Percentiles rank a stretch among this genome's conserved stretches.
Evolutionary conservation across 192 early-diverging fungal species (phyloP).

Genomic region (Lunasporangiospora selenospora): DNA sequence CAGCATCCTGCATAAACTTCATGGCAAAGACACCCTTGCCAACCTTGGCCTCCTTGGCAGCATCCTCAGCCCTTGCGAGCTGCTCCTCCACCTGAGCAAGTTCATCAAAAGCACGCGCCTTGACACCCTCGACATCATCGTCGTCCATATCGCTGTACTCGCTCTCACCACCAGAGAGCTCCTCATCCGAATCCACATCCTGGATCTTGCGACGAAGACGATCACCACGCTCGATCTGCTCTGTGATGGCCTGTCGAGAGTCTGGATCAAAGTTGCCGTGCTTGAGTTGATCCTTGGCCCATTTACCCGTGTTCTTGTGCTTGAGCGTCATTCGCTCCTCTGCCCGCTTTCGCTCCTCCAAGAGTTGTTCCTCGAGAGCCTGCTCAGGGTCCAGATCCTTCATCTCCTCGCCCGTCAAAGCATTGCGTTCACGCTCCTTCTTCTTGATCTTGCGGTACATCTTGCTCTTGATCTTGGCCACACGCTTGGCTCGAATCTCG

Average conservation of each 20-base stretch:
- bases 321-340: conserved; percentile 92
- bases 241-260: conserved; percentile 80
- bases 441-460: conserved; percentile 89
- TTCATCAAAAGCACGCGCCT: conserved; percentile 53
- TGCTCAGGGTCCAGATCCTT: conserved; percentile 71
- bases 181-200: conserved; percentile 68
- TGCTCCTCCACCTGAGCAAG: conserved; percentile 60
- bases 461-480: conserved; percentile 98
- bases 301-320: conserved; percentile 96
- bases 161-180: conserved; percentile 50
- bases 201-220: conserved; percentile 83
- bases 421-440: conserved; percentile 73
- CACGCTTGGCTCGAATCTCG: conserved; percentile 89
- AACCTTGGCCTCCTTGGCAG: conserved; percentile 54
- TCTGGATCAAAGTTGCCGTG: conserved; percentile 63
- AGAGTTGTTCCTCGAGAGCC: conserved; percentile 67
- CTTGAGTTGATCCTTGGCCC: conserved; percentile 87
- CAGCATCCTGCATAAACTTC: conserved; percentile 98
- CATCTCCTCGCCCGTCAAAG: conserved; percentile 58
- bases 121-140: conserved; percentile 49
- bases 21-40: conserved; percentile 89
- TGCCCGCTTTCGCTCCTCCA: conserved; percentile 81
- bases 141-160: conserved; percentile 58
- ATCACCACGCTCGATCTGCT: conserved; percentile 84
- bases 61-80: conserved; percentile 37